phyloP scores from a whole-genome alignment of 1,284 basidiomycete species.

The Trichosporon inkin region DNA sequence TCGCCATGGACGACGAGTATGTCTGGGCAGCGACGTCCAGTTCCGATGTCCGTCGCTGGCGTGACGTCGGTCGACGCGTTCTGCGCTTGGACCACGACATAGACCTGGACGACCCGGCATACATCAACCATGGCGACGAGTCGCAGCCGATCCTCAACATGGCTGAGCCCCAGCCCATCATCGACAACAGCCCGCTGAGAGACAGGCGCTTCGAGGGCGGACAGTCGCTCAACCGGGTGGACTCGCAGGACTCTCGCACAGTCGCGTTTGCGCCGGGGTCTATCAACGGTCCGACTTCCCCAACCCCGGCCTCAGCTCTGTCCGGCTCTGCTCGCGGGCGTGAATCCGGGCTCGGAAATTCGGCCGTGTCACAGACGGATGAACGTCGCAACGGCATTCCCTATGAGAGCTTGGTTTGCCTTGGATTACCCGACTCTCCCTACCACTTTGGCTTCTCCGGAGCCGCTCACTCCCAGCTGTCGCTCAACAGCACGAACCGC shows the following conservation, averaged over 20 bases:
- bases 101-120: conserved; percentile 28
- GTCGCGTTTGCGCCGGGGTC: conserved; percentile 43
- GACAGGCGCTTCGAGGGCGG: conserved; percentile 25
- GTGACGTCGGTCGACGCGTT: conserved; percentile 53
- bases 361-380: conserved; percentile 33
- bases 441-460: conserved; percentile 54
- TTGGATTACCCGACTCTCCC: conserved; percentile 70
- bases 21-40: conserved; percentile 88
- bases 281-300: conserved; percentile 8
- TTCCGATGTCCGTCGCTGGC: conserved; percentile 79
- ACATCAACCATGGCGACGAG: conserved; percentile 10
- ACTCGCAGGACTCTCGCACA: conserved; percentile 34
- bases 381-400: conserved; percentile 62
- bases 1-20: conserved; percentile 75
- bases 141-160: conserved; percentile 11
- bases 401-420: conserved; percentile 69
- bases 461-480: conserved; percentile 62
- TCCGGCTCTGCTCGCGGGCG: conserved; percentile 27
- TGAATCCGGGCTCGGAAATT: conserved; percentile 24
- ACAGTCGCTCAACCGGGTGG: conserved; percentile 24
- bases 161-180: conserved; percentile 26
- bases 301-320: conserved; percentile 14
- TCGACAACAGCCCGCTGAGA: conserved; percentile 18
- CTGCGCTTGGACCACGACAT: conserved; percentile 59
- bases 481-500: conserved; percentile 58